A percentile compares a stretch with the other conserved stretches of the same genome.
Conservation (phyloP, 139 green algal species). For the Klebsormidium nitens region DNA sequence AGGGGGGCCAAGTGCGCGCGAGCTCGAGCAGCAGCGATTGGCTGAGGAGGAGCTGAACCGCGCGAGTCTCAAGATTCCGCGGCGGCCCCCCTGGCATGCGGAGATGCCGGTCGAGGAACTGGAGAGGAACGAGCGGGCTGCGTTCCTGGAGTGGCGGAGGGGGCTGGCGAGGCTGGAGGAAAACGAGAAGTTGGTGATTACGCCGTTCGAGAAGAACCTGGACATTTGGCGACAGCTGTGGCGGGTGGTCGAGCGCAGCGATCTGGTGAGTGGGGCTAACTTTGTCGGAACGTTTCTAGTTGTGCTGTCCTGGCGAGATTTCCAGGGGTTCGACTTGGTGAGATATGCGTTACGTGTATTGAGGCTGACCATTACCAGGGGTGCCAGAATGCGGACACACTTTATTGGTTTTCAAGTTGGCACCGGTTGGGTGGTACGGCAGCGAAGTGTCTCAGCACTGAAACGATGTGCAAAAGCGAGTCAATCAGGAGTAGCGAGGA, state of each 20-base stretch:
- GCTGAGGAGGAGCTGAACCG: not conserved
- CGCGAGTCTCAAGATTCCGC: conserved; percentile 10
- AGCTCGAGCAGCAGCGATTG: no score
- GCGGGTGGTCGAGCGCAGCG: conserved; percentile 88
- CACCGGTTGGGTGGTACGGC: no score
- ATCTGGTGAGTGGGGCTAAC: conserved; percentile 67
- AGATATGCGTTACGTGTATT: no score
- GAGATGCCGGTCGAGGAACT: conserved; percentile 71
- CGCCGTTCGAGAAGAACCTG: conserved; percentile 99
- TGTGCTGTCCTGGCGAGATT: no score
- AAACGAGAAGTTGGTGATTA: conserved; percentile 81
- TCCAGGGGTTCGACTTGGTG: no score
- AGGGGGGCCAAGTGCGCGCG: not conserved
- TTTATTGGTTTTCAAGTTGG: no score
- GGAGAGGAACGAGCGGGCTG: conserved; percentile 59
- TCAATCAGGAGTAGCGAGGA: no score
- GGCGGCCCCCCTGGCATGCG: conserved; percentile 71
- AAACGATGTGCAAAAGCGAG: no score
- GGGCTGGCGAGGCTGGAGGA: conserved; percentile 75
- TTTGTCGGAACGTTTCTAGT: no score
- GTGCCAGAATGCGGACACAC: no score
- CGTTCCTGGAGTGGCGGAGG: conserved; percentile 88
- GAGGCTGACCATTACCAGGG: no score
- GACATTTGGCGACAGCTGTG: conserved; percentile 99
- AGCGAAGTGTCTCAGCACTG: no score